Evolutionary conservation across 192 early-diverging fungal genomes (phyloP).

Genomic region (Chytriomyces sp.): DNA sequence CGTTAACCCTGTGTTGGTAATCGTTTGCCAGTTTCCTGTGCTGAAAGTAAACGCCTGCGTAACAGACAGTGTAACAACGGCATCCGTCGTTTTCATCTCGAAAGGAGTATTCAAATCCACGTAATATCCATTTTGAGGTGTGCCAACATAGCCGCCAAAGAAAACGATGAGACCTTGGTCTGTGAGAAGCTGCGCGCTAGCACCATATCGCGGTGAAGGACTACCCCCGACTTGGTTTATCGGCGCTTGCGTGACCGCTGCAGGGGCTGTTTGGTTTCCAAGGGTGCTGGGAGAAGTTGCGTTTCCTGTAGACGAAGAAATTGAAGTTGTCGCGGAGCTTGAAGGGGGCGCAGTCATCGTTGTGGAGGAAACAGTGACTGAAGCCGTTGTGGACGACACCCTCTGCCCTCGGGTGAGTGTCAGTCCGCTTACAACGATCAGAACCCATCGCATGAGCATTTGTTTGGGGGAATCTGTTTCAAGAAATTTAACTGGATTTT

Average conservation of each 20-base stretch:
- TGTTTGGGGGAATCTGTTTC: no score
- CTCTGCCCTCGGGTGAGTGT: no score
- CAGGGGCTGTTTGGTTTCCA: not conserved
- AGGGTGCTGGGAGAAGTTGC: not conserved
- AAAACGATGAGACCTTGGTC: slow-evolving; percentile 21
- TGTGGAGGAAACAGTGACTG: not conserved
- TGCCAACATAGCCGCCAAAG: slow-evolving; percentile 3
- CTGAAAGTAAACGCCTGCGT: not conserved
- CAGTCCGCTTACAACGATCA: no score
- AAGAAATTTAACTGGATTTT: no score
- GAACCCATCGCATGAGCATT: no score
- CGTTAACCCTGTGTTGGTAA: not conserved
- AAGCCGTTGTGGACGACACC: no score
- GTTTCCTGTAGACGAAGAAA: not conserved
- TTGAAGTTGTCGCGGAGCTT: not conserved
- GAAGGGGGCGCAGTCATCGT: not conserved
- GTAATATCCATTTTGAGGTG: not conserved
- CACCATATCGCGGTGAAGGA: slow-evolving; percentile 12
- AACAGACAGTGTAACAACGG: slow-evolving; percentile 6
- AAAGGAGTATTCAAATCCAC: not conserved
- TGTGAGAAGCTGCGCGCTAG: slow-evolving; percentile 2
- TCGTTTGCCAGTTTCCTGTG: not conserved
- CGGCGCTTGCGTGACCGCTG: not conserved
- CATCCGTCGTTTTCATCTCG: not conserved
- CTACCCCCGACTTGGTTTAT: not conserved